Percentiles rank a stretch among this genome's conserved stretches.
phyloP scores from a whole-genome alignment of 345 rosid genomes.

The Eucalyptus pauciflora region DNA sequence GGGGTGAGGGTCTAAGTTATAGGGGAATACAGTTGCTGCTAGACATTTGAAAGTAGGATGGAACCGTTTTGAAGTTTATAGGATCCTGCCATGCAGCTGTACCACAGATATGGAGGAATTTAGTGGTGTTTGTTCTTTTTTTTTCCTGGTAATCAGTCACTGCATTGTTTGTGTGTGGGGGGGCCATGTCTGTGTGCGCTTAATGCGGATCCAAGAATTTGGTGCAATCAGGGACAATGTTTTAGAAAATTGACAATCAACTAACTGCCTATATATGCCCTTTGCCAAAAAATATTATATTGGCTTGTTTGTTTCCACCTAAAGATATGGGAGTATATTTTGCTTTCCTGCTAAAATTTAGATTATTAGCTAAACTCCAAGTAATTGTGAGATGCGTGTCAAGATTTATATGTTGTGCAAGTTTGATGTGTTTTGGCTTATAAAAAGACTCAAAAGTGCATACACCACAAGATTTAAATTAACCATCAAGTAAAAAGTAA shows the following conservation, averaged over 20 bases:
- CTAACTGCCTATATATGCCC: not conserved
- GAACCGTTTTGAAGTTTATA: not conserved
- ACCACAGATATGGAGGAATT: not conserved
- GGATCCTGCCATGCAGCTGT: not conserved
- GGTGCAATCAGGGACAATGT: not conserved
- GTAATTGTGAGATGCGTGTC: not conserved
- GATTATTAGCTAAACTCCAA: not conserved
- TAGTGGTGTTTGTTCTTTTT: not conserved
- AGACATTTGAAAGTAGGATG: not conserved
- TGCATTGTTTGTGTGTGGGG: not conserved
- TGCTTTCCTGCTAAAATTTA: not conserved
- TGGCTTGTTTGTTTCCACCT: not conserved
- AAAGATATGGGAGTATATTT: not conserved
- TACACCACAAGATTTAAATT: not conserved
- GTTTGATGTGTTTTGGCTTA: not conserved
- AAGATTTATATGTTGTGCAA: not conserved
- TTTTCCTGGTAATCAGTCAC: not conserved
- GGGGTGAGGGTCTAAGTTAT: not conserved
- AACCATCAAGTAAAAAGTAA: not conserved
- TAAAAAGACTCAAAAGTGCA: not conserved
- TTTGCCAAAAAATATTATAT: not conserved
- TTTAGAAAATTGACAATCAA: not conserved
- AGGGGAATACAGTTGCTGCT: not conserved
- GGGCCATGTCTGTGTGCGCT: not conserved
- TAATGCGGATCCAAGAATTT: not conserved